Conservation (phyloP, 257 asterid genomes). For the Solanum piurae region DNA sequence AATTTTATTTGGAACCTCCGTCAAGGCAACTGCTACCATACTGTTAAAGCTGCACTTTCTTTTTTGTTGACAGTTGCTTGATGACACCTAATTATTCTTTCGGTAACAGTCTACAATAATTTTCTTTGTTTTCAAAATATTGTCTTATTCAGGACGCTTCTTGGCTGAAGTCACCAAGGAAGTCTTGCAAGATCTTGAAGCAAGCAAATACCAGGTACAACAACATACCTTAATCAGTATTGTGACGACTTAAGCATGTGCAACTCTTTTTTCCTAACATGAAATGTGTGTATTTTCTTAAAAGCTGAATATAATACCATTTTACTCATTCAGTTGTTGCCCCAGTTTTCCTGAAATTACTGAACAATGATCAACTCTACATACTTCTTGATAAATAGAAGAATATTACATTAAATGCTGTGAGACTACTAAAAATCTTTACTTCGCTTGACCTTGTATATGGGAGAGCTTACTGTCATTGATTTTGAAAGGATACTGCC, state of each 20-base stretch:
- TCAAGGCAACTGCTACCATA: not conserved
- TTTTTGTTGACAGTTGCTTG: not conserved
- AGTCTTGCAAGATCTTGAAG: slow-evolving; percentile 76
- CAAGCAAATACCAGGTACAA: slow-evolving; percentile 80
- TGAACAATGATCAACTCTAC: not conserved
- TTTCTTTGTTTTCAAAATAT: not conserved
- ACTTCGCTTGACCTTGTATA: not conserved
- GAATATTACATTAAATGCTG: not conserved
- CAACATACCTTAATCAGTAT: not conserved
- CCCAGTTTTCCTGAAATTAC: not conserved
- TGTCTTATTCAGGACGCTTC: slow-evolving; percentile 60
- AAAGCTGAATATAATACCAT: not conserved
- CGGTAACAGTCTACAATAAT: not conserved
- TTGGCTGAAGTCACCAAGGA: slow-evolving; percentile 84
- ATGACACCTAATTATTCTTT: not conserved
- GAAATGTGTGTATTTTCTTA: not conserved
- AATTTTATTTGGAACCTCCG: not conserved
- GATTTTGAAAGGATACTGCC: not conserved
- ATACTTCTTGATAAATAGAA: not conserved
- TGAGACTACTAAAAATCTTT: not conserved
- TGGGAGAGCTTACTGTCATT: not conserved
- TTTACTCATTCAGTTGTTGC: not conserved
- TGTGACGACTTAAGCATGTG: not conserved
- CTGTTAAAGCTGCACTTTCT: not conserved
- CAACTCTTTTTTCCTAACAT: not conserved